These are phyloP conservation scores for Achaetomiella virescens DNA, from an alignment of 495 filamentous ascomycete species.

Conservation along the genomic window DNA sequence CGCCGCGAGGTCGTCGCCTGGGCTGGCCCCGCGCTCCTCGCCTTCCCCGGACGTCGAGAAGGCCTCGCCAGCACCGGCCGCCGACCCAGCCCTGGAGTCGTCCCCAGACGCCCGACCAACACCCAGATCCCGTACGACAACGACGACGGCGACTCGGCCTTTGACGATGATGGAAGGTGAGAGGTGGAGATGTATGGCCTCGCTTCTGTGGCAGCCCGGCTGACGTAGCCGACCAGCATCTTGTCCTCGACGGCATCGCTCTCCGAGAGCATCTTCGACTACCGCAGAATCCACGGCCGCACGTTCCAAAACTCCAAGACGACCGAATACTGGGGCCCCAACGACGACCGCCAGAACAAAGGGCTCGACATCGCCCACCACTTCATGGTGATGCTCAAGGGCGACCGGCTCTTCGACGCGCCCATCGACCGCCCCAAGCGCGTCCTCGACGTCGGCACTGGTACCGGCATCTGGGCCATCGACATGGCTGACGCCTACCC, in stretches of 20 bases:
- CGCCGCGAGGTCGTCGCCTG: no score
- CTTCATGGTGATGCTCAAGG: conserved; percentile 23
- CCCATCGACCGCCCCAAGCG: conserved; percentile 43
- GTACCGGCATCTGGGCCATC: conserved; percentile 3
- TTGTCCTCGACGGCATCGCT: conserved; percentile 20
- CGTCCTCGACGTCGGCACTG: conserved; percentile 58
- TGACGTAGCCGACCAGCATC: no score
- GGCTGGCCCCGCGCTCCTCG: no score
- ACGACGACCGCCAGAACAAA: conserved; percentile 32
- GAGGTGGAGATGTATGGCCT: no score
- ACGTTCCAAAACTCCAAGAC: conserved; percentile 21
- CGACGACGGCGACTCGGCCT: no score
- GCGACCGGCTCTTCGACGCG: conserved; percentile 29
- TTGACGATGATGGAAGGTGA: no score
- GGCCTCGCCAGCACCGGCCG: no score
- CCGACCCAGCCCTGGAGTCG: no score
- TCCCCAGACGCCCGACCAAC: no score
- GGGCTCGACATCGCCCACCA: conserved; percentile 35
- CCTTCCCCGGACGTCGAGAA: no score
- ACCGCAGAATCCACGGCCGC: conserved; percentile 21
- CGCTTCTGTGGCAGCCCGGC: no score
- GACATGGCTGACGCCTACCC: not conserved
- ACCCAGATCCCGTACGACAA: no score
- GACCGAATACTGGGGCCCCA: conserved; percentile 22
- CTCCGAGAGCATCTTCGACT: conserved; percentile 27